phyloP scores from a whole-genome alignment of 2,329 filamentous ascomycete species.

The Pseudogymnoascus sp. region DNA sequence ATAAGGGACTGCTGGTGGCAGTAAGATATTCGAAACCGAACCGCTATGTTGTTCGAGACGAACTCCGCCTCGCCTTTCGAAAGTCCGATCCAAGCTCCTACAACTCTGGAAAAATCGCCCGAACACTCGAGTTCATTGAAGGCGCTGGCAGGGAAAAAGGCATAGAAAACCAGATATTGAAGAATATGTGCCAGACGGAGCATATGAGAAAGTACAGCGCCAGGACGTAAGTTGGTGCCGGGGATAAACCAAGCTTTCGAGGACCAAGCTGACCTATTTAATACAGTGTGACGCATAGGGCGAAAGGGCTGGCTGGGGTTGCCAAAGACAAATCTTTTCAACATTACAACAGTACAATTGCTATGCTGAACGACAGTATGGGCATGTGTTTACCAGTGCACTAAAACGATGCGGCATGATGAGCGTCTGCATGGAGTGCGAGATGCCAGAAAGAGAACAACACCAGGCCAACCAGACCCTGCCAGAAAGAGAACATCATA shows the following conservation, averaged over 20 bases:
- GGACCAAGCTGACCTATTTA: background rate
- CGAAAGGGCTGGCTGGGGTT: slow-evolving; percentile 14
- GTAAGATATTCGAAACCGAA: slow-evolving; percentile 64
- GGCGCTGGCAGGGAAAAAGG: slow-evolving; percentile 55
- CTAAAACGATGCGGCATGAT: background rate
- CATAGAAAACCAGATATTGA: slow-evolving; percentile 64
- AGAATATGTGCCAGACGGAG: slow-evolving; percentile 51
- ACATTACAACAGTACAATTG: slow-evolving; percentile 61
- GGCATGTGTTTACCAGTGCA: slow-evolving; percentile 45
- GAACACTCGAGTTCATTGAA: slow-evolving; percentile 63
- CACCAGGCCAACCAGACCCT: background rate
- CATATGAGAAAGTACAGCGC: slow-evolving; percentile 15
- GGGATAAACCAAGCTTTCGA: background rate
- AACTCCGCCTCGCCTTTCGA: slow-evolving; percentile 52
- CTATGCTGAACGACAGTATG: slow-evolving; percentile 68
- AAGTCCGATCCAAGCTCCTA: slow-evolving; percentile 37
- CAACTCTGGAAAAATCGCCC: slow-evolving; percentile 45
- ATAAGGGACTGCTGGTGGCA: slow-evolving; percentile 58
- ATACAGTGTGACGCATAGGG: slow-evolving; percentile 17
- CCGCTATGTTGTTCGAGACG: slow-evolving; percentile 52
- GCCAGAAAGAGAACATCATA: background rate
- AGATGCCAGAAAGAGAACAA: background rate
- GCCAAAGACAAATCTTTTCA: slow-evolving; percentile 30
- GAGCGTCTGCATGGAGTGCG: background rate
- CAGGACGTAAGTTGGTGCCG: background rate